Percentiles rank a stretch among this genome's conserved stretches.
These are phyloP conservation scores for Arthrobotrys entomopaga DNA, from an alignment of 2,329 filamentous ascomycete species.

Conservation along the genomic window DNA sequence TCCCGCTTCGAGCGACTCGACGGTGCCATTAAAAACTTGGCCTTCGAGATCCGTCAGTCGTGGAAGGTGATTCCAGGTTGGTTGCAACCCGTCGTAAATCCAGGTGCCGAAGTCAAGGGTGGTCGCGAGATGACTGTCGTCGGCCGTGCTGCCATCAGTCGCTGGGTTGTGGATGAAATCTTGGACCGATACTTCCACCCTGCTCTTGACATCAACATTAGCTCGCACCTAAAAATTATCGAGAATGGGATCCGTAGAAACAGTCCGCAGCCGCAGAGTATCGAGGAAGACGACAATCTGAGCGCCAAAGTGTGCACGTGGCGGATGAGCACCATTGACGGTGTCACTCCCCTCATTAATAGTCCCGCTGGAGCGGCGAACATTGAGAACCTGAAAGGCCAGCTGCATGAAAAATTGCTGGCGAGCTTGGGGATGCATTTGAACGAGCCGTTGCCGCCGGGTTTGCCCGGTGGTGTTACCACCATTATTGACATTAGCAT, in stretches of 20 bases:
- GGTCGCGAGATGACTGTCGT: slow-evolving; percentile 98
- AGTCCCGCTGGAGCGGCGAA: slow-evolving; percentile 74
- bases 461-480: slow-evolving; percentile 84
- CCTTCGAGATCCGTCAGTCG: slow-evolving; percentile 95
- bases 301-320: slow-evolving; percentile 89
- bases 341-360: slow-evolving; percentile 77
- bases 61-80: slow-evolving; percentile 85
- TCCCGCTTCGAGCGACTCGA: slow-evolving; percentile 90
- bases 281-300: slow-evolving; percentile 89
- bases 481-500: slow-evolving; percentile 95
- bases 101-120: slow-evolving; percentile 83
- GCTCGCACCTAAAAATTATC: slow-evolving; percentile 81
- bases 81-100: slow-evolving; percentile 81
- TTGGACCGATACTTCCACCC: slow-evolving; percentile 95
- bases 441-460: slow-evolving; percentile 78
- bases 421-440: slow-evolving; percentile 78
- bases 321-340: slow-evolving; percentile 92
- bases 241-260: slow-evolving; percentile 86
- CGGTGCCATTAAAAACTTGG: slow-evolving; percentile 90
- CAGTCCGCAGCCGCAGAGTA: slow-evolving; percentile 76
- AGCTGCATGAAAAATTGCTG: slow-evolving; percentile 75
- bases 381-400: slow-evolving; percentile 74
- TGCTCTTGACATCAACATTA: slow-evolving; percentile 79
- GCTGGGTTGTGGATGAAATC: slow-evolving; percentile 89
- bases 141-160: slow-evolving; percentile 85